Evolutionary conservation across 768 basidiomycete genomes (phyloP), one percentile per base, ranked within the genome.

Genomic region (Boletales sp.): DNA sequence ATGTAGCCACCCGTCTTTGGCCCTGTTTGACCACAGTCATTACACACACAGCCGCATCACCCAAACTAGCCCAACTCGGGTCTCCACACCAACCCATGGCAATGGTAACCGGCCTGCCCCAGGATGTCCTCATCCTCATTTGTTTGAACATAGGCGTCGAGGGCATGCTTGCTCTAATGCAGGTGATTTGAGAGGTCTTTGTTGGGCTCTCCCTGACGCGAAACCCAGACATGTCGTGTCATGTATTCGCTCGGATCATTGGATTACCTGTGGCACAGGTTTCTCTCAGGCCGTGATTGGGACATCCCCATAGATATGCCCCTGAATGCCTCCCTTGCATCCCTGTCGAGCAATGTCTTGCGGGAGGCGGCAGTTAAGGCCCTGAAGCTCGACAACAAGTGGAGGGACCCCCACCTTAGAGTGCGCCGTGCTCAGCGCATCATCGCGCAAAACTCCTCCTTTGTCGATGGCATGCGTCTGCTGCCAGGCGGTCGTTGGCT

Each of bases 191-290:
- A 42, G 38, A 15, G 17, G 15, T 43, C 40, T 34, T 19, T 40
- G 40, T 15, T 17, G 7, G 27, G 19, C 11, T 14, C 7, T 34
- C 5, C 35, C 51, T 54, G 52, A 65, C 53, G 48, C 45, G 34
- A 34, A 29, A 62, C 70, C 72, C 69, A 84, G 79, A 76, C 79
- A 63, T 80, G 80, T 73, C 83, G 82, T 75, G 76, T 67, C 52
- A 65, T 82, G 50, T 75, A 84, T 67, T 73, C 74, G n/a, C 72
- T 78, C 38, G 74, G 72, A 13, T 72, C 70, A 43, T 64, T 64
- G 36, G 77, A 84, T 59, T 81, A 80, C 61, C 62, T 81, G 35
- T 83, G 81, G 81, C 82, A 78, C 71, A 72, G 31, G 55, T 78
- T 47, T 19, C 49, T 58, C 36, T 47, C 51, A 7, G 24, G 24